These are phyloP conservation scores for Pythium aphanidermatum DNA, from an alignment of 352 stramenopile species.

Conservation along the genomic window DNA sequence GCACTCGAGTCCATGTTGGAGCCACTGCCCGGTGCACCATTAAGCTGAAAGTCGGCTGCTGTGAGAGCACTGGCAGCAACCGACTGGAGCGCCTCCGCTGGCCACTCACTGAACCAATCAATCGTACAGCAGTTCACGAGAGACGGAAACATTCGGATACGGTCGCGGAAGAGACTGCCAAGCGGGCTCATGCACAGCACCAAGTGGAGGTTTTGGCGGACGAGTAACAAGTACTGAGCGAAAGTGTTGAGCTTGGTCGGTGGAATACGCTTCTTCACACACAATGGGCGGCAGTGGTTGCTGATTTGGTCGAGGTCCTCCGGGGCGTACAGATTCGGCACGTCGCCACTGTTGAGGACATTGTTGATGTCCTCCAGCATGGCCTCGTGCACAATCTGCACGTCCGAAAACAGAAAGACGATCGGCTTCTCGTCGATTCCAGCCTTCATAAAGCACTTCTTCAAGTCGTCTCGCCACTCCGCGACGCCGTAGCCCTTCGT, in stretches of 20 bases:
- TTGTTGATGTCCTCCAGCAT: conserved; percentile 97
- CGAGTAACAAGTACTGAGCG: conserved; percentile 90
- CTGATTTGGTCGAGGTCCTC: conserved; percentile 93
- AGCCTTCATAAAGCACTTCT: conserved; percentile 88
- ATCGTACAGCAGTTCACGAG: conserved; percentile 88
- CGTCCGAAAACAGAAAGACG: conserved; percentile 94
- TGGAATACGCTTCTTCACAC: conserved; percentile 85
- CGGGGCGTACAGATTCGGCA: conserved; percentile 90
- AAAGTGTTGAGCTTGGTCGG: conserved; percentile 95
- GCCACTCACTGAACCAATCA: conserved; percentile 88
- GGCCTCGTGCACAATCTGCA: conserved; percentile 92
- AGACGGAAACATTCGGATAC: conserved; percentile 89
- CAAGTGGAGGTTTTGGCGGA: conserved; percentile 90
- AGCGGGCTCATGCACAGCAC: conserved; percentile 92
- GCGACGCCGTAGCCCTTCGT: conserved; percentile 90
- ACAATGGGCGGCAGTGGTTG: conserved; percentile 86
- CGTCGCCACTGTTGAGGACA: conserved; percentile 93
- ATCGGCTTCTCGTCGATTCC: conserved; percentile 91
- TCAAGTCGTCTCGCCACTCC: conserved; percentile 93
- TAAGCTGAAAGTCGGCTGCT: conserved; percentile 61
- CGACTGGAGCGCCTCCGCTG: conserved; percentile 71
- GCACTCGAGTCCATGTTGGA: conserved; percentile 29
- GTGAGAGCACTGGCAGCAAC: conserved; percentile 63
- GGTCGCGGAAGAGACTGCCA: conserved; percentile 86
- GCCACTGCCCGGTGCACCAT: conserved; percentile 20